phyloP scores from a whole-genome alignment of 2,329 filamentous ascomycete species.

The Cytospora leucostoma region DNA sequence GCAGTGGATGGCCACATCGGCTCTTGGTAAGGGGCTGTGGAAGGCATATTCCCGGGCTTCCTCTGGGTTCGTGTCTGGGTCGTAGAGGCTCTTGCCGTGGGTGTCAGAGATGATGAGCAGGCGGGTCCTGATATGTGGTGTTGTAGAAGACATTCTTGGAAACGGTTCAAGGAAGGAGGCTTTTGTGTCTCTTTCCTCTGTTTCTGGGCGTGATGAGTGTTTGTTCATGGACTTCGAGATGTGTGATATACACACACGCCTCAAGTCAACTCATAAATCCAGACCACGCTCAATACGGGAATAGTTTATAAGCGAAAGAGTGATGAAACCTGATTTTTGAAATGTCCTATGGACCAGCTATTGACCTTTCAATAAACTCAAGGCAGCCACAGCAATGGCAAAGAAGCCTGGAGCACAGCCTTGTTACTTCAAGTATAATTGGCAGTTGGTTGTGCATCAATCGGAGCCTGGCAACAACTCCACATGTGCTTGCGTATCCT shows the following conservation, averaged over 20 bases:
- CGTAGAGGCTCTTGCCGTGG: slow-evolving; percentile 18
- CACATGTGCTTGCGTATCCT: neutral
- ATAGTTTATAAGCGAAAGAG: no score
- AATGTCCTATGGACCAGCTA: no score
- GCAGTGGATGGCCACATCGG: slow-evolving; percentile 25
- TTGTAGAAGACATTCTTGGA: neutral
- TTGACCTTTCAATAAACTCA: no score
- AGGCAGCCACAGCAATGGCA: no score
- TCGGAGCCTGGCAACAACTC: neutral
- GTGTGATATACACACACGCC: neutral
- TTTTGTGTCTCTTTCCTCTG: neutral
- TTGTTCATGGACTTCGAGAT: neutral
- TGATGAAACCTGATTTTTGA: no score
- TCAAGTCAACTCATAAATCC: neutral
- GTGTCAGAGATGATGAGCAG: slow-evolving; percentile 28
- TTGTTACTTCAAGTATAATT: neutral
- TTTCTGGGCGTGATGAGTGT: neutral
- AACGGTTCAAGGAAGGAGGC: neutral
- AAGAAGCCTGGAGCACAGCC: no score
- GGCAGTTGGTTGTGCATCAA: neutral
- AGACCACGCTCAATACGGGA: neutral
- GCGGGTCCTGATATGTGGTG: slow-evolving; percentile 21
- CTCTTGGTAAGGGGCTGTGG: slow-evolving; percentile 17
- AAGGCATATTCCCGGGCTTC: slow-evolving; percentile 16
- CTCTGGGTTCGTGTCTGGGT: neutral